phyloP scores from a whole-genome alignment of 1,139 yeast genomes.

The Blastobotrys petasosporus region DNA sequence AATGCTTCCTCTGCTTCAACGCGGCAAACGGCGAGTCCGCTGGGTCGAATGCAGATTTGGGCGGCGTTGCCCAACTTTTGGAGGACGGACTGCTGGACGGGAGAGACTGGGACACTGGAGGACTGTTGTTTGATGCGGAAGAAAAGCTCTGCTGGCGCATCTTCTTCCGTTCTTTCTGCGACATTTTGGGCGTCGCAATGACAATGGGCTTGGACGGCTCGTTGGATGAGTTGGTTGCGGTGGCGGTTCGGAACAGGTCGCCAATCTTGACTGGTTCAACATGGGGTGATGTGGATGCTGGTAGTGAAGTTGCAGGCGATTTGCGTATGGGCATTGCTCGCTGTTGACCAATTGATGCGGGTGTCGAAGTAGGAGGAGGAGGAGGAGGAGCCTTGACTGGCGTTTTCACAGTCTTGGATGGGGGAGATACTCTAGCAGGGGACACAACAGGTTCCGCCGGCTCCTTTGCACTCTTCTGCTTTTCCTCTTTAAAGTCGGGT shows the following conservation, averaged over 20 bases:
- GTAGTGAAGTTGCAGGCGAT: not conserved
- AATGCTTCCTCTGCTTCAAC: slow-evolving; percentile 9
- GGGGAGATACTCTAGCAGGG: too few species aligned
- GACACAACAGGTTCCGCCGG: too few species aligned
- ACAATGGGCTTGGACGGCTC: slow-evolving; percentile 4
- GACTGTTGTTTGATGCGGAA: not conserved
- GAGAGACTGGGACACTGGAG: not conserved
- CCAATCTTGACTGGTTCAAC: slow-evolving; percentile 10
- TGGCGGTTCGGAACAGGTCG: slow-evolving; percentile 7
- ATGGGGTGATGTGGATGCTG: not conserved
- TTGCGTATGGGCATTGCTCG: not conserved
- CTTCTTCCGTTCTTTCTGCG: slow-evolving; percentile 50
- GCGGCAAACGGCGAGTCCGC: slow-evolving; percentile 15
- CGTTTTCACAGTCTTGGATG: not conserved
- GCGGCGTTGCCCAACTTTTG: slow-evolving; percentile 1
- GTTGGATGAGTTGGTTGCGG: not conserved
- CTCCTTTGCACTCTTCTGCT: too few species aligned
- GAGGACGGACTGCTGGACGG: not conserved
- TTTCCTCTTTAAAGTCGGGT: not conserved
- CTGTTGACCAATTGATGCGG: not conserved
- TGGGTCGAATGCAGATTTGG: slow-evolving; percentile 1
- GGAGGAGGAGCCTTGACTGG: not conserved
- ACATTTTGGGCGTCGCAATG: slow-evolving; percentile 28
- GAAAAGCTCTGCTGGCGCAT: slow-evolving; percentile 18
- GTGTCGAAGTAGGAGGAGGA: not conserved